phyloP scores from a whole-genome alignment of 805 yeast species.

The Candida ficus region DNA sequence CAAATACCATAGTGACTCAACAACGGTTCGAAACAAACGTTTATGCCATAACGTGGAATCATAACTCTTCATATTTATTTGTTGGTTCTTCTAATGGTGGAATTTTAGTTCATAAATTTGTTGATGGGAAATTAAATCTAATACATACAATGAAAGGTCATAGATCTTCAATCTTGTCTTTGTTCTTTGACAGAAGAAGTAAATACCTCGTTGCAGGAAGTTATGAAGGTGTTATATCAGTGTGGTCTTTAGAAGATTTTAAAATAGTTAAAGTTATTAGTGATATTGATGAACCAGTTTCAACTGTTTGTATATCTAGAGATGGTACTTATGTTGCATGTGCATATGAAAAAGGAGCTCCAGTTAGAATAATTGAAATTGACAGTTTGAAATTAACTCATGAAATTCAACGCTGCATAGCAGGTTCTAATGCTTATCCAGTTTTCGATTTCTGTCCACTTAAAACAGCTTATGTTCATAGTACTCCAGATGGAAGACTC shows the following conservation, averaged over 20 bases:
- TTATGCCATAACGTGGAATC: slow-evolving; percentile 28
- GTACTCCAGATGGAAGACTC: slow-evolving; percentile 23
- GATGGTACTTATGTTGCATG: slow-evolving; percentile 45
- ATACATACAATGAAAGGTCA: slow-evolving; percentile 36
- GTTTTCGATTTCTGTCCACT: slow-evolving; percentile 29
- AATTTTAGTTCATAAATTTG: slow-evolving; percentile 23
- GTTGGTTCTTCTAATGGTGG: slow-evolving; percentile 47
- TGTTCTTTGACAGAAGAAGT: slow-evolving; percentile 50
- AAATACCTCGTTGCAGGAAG: slow-evolving; percentile 47
- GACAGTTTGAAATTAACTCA: slow-evolving; percentile 23
- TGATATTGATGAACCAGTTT: slow-evolving; percentile 39
- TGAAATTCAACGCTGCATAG: slow-evolving; percentile 13
- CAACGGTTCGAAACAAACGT: slow-evolving; percentile 24
- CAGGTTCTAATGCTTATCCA: slow-evolving; percentile 23
- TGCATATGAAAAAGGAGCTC: slow-evolving; percentile 37
- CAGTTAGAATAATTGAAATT: slow-evolving; percentile 34
- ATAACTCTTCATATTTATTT: slow-evolving; percentile 32
- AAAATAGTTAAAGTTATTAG: slow-evolving; percentile 34
- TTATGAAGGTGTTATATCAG: slow-evolving; percentile 49
- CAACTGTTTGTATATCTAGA: slow-evolving; percentile 33
- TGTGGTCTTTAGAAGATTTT: slow-evolving; percentile 42
- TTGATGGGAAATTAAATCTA: slow-evolving; percentile 3
- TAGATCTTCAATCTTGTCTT: slow-evolving; percentile 42
- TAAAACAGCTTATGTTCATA: slow-evolving; percentile 21
- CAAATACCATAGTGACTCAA: slow-evolving; percentile 27